A percentile compares a stretch with the other conserved stretches of the same genome.
These are phyloP conservation scores for Castanea crenata DNA, from an alignment of 306 rosid species.

Conservation along the genomic window DNA sequence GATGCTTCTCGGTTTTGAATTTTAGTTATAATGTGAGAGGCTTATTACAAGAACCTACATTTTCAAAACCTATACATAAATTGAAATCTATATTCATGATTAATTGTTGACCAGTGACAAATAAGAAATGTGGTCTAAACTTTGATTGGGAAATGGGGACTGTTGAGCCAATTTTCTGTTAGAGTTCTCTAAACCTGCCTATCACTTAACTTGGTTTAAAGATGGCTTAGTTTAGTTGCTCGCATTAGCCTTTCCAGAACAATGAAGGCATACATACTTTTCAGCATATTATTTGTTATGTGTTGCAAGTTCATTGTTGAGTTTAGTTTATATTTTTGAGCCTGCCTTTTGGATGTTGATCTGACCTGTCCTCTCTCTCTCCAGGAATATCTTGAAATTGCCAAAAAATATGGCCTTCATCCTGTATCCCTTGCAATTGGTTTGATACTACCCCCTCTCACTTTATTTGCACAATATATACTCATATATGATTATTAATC, in stretches of 20 bases:
- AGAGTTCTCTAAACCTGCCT: background rate
- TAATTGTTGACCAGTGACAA: background rate
- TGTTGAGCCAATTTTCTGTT: background rate
- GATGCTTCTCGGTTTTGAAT: conserved; percentile 15
- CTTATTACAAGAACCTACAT: background rate
- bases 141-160: background rate
- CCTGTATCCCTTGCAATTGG: conserved; percentile 91
- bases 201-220: background rate
- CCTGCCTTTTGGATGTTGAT: background rate
- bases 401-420: conserved; percentile 59
- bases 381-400: conserved; percentile 69
- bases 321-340: background rate
- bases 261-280: background rate
- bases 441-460: conserved; percentile 29
- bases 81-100: background rate
- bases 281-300: background rate
- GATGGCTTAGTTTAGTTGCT: background rate
- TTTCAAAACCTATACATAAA: background rate
- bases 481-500: background rate
- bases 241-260: background rate
- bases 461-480: background rate
- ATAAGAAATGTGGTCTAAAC: background rate
- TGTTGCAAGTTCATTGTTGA: no score
- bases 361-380: conserved; percentile 26
- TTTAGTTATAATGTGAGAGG: background rate